Percentiles rank a stretch among this genome's conserved stretches.
Conservation (phyloP, 768 basidiomycete genomes). For the Asterophora parasitica region DNA sequence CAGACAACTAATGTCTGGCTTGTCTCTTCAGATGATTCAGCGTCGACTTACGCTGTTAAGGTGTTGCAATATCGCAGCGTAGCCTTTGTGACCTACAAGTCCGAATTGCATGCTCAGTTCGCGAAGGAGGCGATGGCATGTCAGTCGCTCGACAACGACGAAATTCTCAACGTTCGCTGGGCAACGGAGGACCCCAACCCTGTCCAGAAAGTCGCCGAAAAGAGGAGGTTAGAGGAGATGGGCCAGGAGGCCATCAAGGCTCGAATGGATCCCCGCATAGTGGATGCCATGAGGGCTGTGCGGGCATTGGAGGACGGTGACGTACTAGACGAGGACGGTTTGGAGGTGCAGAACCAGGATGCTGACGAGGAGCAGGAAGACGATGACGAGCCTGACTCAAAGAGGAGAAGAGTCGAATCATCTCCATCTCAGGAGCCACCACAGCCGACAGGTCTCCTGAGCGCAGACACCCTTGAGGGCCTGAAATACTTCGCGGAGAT, state of each 20-base stretch:
- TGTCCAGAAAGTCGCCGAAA: slow-evolving; percentile 79
- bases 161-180: slow-evolving; percentile 98
- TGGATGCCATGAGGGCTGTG: slow-evolving; percentile 84
- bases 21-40: slow-evolving; percentile 22
- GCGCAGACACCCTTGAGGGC: slow-evolving; percentile 81
- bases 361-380: slow-evolving; percentile 27
- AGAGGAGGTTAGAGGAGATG: slow-evolving; percentile 73
- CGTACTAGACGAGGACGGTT: slow-evolving; percentile 35
- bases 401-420: slow-evolving; percentile 30
- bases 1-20: neutral
- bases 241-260: slow-evolving; percentile 86
- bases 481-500: slow-evolving; percentile 90
- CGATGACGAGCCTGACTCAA: slow-evolving; percentile 31
- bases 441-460: slow-evolving; percentile 59
- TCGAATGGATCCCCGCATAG: slow-evolving; percentile 80
- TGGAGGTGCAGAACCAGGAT: slow-evolving; percentile 25
- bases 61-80: slow-evolving; percentile 92
- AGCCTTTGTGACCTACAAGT: slow-evolving; percentile 93
- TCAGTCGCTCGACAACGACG: slow-evolving; percentile 94
- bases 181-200: slow-evolving; percentile 99
- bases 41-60: slow-evolving; percentile 52
- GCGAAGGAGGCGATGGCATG: slow-evolving; percentile 99
- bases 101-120: slow-evolving; percentile 85
- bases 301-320: slow-evolving; percentile 86
- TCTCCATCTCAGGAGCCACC: slow-evolving; percentile 26